Percentiles rank a stretch among this genome's conserved stretches.
These are phyloP conservation scores for Macrotyloma uniflorum DNA, from an alignment of 306 rosid genomes.

Conservation along the genomic window DNA sequence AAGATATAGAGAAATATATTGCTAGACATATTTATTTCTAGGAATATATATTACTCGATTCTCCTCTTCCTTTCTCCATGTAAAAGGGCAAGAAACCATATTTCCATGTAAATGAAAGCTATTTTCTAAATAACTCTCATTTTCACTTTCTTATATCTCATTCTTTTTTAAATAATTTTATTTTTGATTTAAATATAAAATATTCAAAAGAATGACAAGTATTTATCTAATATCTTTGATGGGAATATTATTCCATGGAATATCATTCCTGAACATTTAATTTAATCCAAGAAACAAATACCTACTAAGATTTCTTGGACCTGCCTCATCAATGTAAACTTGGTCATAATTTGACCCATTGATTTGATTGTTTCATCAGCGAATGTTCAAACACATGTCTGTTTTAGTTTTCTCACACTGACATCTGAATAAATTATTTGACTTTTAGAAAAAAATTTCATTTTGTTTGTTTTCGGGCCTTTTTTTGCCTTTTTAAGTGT, in stretches of 20 bases:
- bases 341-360: neutral
- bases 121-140: too few relatives aligned
- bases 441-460: neutral
- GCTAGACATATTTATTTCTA: neutral
- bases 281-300: neutral
- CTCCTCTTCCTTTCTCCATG: too few relatives aligned
- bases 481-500: neutral
- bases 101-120: too few relatives aligned
- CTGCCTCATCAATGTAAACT: conserved; percentile 4
- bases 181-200: too few relatives aligned
- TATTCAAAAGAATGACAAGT: neutral
- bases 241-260: neutral
- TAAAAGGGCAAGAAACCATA: neutral
- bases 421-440: neutral
- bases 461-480: conserved; percentile 14
- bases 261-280: too few relatives aligned
- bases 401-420: conserved; percentile 2
- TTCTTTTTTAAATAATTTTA: too few relatives aligned
- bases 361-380: conserved; percentile 19
- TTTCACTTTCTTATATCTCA: too few relatives aligned
- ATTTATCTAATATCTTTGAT: too few relatives aligned
- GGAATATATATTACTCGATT: neutral
- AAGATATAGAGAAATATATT: neutral
- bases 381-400: neutral
- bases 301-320: neutral